These are phyloP conservation scores for Phytophthora pseudosyringae DNA, from an alignment of 352 stramenopile species.

Conservation along the genomic window DNA sequence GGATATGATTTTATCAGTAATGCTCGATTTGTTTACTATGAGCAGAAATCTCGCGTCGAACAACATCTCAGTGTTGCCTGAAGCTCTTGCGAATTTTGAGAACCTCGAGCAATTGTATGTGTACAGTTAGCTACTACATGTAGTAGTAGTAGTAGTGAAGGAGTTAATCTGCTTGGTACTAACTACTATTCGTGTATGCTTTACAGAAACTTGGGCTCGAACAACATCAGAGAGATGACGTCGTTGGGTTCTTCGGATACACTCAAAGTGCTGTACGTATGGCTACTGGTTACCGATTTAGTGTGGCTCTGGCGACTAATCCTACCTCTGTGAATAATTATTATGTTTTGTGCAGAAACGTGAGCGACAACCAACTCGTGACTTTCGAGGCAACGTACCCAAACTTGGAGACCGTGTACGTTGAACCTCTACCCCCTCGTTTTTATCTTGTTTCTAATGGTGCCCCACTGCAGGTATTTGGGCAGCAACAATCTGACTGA, in stretches of 20 bases:
- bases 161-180: background rate
- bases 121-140: too few relatives aligned
- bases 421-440: background rate
- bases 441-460: constrained; percentile 10
- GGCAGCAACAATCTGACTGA: constrained; percentile 27
- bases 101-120: constrained; percentile 29
- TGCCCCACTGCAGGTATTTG: constrained; percentile 19
- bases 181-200: background rate
- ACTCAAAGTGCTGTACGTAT: constrained; percentile 24
- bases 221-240: constrained; percentile 26
- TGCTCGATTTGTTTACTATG: background rate
- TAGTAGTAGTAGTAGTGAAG: too few relatives aligned
- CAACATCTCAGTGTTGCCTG: constrained; percentile 24
- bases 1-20: constrained; percentile 1
- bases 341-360: constrained; percentile 14
- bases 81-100: constrained; percentile 10
- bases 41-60: constrained; percentile 28
- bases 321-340: constrained; percentile 1
- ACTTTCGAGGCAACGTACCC: constrained; percentile 56
- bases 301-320: background rate
- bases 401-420: constrained; percentile 57
- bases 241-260: constrained; percentile 11
- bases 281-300: background rate
- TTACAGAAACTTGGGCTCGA: constrained; percentile 31
- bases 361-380: constrained; percentile 28